Evolutionary conservation across 2,329 filamentous ascomycete species (phyloP), one percentile per base, ranked within the genome.

Genomic region (Pseudogymnoascus sp.): DNA sequence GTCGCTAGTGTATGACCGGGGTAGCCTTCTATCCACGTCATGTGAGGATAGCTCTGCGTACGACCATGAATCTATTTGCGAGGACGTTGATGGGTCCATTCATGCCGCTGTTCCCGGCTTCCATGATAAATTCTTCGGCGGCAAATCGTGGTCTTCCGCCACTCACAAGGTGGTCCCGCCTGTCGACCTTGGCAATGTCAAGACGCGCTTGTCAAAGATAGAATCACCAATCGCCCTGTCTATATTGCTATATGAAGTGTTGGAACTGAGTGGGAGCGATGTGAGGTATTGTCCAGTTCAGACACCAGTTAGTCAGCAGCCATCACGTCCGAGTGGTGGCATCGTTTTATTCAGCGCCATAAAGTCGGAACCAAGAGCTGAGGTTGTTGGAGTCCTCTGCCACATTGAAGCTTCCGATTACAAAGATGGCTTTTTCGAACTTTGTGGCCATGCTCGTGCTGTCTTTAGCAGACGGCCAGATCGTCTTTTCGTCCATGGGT

Each of bases 401-500:
- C 14, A 1, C 14, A 6, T 3, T n/a, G 36, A 38, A 16, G 2
- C n/a, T n/a, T 38, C 14, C 2, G 6, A 16, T 16, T 38, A 38
- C 37, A 38, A 38, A 7, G 37, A n/a, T 38, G 37, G 37, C 3
- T 11, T 38, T 38, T 12, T 38, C 9, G 46, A 63, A n/a, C 61
- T 67, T n/a, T 49, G 21, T 38, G 49, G 37, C 11, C 46, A 66
- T 18, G 64, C 62, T 40, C 62, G 66, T 63, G 53, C 68, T 34
- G 68, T 76, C 25, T 76, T 76, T 43, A 62, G 63, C 23, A 69
- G 62, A 62, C 72, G 76, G 64, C 70, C 72, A 16, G 72, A 70
- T 9, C 72, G 72, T n/a, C 68, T 71, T 56, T 77, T 76, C 65
- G 64, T 77, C 42, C 73, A 75, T 65, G 75, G 72, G 62, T 75